Evolutionary conservation across 768 basidiomycete genomes (phyloP).

Genomic region (Pisolithus tinctorius): DNA sequence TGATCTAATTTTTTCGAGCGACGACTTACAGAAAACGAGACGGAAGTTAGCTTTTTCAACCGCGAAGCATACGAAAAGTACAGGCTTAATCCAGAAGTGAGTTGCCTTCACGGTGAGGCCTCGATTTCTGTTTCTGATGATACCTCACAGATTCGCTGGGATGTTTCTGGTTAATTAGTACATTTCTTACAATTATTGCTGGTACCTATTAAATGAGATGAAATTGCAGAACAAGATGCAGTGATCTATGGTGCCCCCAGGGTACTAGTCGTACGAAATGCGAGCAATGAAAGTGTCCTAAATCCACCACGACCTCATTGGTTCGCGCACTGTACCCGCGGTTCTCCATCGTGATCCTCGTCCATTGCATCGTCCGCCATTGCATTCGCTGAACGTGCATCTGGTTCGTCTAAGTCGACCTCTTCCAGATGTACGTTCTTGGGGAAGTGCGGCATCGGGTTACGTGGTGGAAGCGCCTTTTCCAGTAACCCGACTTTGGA

Average conservation of each 20-base stretch:
- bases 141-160: conserved; percentile 23
- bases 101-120: neutral
- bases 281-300: conserved; percentile 7
- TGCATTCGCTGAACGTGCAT: conserved; percentile 43
- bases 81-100: conserved; percentile 77
- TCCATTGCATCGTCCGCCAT: conserved; percentile 82
- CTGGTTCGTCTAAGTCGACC: conserved; percentile 73
- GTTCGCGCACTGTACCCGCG: conserved; percentile 93
- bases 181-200: neutral
- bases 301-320: conserved; percentile 42
- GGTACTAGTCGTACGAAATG: neutral
- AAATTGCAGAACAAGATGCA: conserved; percentile 21
- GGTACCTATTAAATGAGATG: conserved; percentile 23
- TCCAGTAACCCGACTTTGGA: conserved; percentile 69
- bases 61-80: conserved; percentile 69
- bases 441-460: conserved; percentile 56
- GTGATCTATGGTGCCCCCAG: conserved; percentile 21
- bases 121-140: neutral
- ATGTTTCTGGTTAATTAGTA: conserved; percentile 10
- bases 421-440: conserved; percentile 74
- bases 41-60: conserved; percentile 91
- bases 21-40: conserved; percentile 74
- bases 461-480: conserved; percentile 76
- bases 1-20: neutral
- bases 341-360: conserved; percentile 80